Evolutionary conservation across 2,329 filamentous ascomycete species (phyloP).

Genomic region (Pseudocercospora cruenta): DNA sequence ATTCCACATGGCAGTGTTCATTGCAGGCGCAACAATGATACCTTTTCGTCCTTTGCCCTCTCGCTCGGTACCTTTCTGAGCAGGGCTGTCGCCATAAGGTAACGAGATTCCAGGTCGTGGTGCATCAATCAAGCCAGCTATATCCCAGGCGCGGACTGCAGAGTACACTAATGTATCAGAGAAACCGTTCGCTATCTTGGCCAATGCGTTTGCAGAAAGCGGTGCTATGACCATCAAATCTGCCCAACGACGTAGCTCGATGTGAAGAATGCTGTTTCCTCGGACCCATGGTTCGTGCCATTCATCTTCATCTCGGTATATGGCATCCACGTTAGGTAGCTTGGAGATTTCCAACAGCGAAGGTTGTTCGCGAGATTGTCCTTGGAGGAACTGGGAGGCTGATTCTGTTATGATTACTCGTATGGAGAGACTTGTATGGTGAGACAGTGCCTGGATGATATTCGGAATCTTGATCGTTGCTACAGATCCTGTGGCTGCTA

Average conservation of each 20-base stretch:
- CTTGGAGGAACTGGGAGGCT: constrained; percentile 74
- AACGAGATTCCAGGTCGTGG: constrained; percentile 30
- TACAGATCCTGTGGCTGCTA: constrained; percentile 73
- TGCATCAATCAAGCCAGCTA: constrained; percentile 60
- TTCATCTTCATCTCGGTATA: constrained; percentile 85
- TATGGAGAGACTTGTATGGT: constrained; percentile 67
- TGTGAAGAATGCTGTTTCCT: constrained; percentile 82
- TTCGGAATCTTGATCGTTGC: constrained; percentile 76
- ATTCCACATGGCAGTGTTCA: constrained; percentile 90
- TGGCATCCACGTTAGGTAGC: constrained; percentile 73
- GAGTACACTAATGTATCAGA: constrained; percentile 74
- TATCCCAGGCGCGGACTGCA: constrained; percentile 87
- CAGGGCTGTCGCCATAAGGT: constrained; percentile 18
- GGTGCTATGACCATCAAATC: constrained; percentile 80
- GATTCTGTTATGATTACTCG: constrained; percentile 79
- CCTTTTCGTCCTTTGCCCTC: constrained; percentile 50
- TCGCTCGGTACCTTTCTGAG: constrained; percentile 13
- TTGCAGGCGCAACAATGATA: constrained; percentile 77
- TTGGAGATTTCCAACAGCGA: constrained; percentile 60
- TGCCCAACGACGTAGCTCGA: constrained; percentile 82
- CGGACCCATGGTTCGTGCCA: constrained; percentile 80
- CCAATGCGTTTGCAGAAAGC: constrained; percentile 80
- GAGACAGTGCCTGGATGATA: constrained; percentile 58
- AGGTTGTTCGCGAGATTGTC: constrained; percentile 78
- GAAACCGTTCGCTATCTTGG: constrained; percentile 78